phyloP scores from a whole-genome alignment of 805 yeast genomes.

The Cyberlindnera petersonii region DNA sequence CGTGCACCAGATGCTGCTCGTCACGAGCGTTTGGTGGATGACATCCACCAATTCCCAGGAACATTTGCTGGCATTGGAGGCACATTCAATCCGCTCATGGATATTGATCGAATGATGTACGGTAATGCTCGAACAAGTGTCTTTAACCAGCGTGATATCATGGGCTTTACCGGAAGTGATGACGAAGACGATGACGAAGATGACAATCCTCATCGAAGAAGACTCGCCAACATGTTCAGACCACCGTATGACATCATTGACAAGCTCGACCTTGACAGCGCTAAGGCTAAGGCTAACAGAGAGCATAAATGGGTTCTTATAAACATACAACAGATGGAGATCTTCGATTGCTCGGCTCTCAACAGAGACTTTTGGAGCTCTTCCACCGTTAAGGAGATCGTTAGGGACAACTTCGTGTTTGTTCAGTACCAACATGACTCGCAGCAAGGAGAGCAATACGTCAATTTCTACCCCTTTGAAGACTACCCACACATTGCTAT shows the following conservation, averaged over 20 bases:
- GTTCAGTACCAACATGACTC: slow-evolving; percentile 82
- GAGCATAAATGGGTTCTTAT: slow-evolving; percentile 77
- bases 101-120: slow-evolving; percentile 26
- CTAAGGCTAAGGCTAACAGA: slow-evolving; percentile 61
- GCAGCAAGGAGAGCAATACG: slow-evolving; percentile 65
- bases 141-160: slow-evolving; percentile 32
- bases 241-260: slow-evolving; percentile 93
- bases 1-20: slow-evolving; percentile 76
- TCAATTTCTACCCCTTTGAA: slow-evolving; percentile 65
- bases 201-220: slow-evolving; percentile 43
- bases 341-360: slow-evolving; percentile 83
- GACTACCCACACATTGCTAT: slow-evolving; percentile 87
- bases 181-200: slow-evolving; percentile 35
- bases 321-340: slow-evolving; percentile 81
- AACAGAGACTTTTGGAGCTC: slow-evolving; percentile 94
- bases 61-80: slow-evolving; percentile 39
- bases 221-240: slow-evolving; percentile 77
- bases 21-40: slow-evolving; percentile 72
- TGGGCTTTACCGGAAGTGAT: slow-evolving; percentile 5
- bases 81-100: slow-evolving; percentile 14
- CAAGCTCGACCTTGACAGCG: slow-evolving; percentile 62
- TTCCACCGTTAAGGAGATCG: slow-evolving; percentile 54
- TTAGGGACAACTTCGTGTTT: slow-evolving; percentile 70
- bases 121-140: slow-evolving; percentile 32
- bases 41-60: slow-evolving; percentile 33